Evolutionary conservation across 73 alveolate genomes (phyloP), one percentile per base, ranked within the genome.

Genomic region (Symbiodinium pilosum): DNA sequence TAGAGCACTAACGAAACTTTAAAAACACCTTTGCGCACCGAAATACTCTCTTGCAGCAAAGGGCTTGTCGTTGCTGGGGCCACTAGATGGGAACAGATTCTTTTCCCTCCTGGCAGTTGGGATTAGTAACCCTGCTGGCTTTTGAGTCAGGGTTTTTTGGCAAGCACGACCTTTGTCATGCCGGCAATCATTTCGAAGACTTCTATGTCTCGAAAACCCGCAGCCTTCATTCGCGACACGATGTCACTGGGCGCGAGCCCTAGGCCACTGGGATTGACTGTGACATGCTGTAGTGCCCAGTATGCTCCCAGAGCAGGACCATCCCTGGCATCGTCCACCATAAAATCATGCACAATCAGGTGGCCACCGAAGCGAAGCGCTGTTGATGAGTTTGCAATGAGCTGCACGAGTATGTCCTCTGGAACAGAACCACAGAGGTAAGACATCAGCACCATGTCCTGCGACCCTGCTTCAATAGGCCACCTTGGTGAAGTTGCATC

Each of bases 251-350:
- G 97, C 32, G 89, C 81, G 59, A 91, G 43, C 83, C 97, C 97
- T 52, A 91, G n/a, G 59, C 81, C 81, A 3, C 39, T 64, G 81
- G 44, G 47, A 73, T n/a, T n/a, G 6, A 73, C 85, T 36, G 97
- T 91, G 44, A 91, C 97, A 40, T 91, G 97, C 77, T 91, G 97
- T 88, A 91, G 77, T 18, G 97, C 97, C 97, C 97, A 91, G 40
- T 26, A 71, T 39, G 97, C 97, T 20, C 97, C 97, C 88, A 91
- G 24, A 12, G 43, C 34, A 24, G 97, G 97, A 18, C 97, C 97
- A 43, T 91, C 97, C 88, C 51, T 68, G 97, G 97, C n/a, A 43
- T 91, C 97, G 20, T 91, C 97, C 89, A 91, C 97, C 81, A 64
- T 64, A 81, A 91, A 91, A 42, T 91, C 97, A 69, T 87, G 94